These are phyloP conservation scores for Tricholoma flavovirens DNA, from an alignment of 768 basidiomycete species.

Conservation along the genomic window DNA sequence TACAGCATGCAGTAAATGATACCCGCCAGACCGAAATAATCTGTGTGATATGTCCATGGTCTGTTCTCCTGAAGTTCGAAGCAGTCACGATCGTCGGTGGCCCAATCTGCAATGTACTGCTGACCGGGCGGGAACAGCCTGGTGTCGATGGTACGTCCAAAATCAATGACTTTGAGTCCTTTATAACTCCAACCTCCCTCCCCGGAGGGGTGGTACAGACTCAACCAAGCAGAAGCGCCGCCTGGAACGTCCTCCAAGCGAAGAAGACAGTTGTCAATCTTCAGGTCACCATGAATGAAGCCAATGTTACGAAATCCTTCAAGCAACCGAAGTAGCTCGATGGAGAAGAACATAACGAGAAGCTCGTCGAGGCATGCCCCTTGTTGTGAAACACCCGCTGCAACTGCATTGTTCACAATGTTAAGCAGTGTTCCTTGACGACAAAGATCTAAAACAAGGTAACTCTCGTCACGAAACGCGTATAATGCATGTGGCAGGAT, in stretches of 20 bases:
- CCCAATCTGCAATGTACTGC: conserved; percentile 83
- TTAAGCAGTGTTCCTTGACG: conserved; percentile 90
- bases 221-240: conserved; percentile 62
- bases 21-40: conserved; percentile 94
- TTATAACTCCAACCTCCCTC: conserved; percentile 82
- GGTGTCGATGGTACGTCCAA: conserved; percentile 92
- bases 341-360: conserved; percentile 89
- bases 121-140: conserved; percentile 75
- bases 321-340: conserved; percentile 80
- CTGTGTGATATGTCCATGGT: conserved; percentile 93
- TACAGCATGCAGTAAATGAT: conserved; percentile 95
- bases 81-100: conserved; percentile 87
- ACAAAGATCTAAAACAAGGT: conserved; percentile 82
- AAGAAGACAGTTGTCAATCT: conserved; percentile 98
- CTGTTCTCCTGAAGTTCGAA: conserved; percentile 77
- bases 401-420: conserved; percentile 78
- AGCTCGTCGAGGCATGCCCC: conserved; percentile 87
- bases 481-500: conserved; percentile 76
- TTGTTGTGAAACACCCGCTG: conserved; percentile 72
- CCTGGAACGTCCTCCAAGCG: conserved; percentile 81
- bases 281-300: conserved; percentile 96
- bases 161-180: conserved; percentile 93
- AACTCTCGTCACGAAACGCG: conserved; percentile 84
- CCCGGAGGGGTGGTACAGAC: conserved; percentile 72
- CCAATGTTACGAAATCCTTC: conserved; percentile 77